A percentile compares a stretch with the other conserved stretches of the same genome.
Evolutionary conservation across 2,329 filamentous ascomycete genomes (phyloP).

Genomic region (Fusarium staphyleae): DNA sequence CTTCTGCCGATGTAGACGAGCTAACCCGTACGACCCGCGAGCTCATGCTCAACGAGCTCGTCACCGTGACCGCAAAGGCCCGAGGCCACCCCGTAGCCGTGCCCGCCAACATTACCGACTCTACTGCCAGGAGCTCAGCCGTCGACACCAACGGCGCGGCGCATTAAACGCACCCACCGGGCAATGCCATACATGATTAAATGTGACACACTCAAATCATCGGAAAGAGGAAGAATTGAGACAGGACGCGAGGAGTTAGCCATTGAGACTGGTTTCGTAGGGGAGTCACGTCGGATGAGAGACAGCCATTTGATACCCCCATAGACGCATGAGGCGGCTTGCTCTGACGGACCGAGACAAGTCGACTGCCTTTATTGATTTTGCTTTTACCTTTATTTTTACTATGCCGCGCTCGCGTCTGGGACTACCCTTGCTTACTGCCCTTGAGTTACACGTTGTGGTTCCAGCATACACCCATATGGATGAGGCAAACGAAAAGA

Average conservation of each 20-base stretch:
- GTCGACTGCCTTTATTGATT: slow-evolving; percentile 28
- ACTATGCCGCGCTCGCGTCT: slow-evolving; percentile 5
- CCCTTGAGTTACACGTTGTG: not conserved
- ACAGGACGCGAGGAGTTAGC: slow-evolving; percentile 19
- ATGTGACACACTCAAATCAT: not conserved
- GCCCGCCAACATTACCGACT: slow-evolving; percentile 35
- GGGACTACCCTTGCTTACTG: slow-evolving; percentile 1
- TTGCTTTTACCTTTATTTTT: slow-evolving; percentile 19
- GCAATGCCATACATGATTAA: not conserved
- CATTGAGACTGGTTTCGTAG: slow-evolving; percentile 26
- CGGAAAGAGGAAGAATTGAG: not conserved
- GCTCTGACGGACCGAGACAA: slow-evolving; percentile 29
- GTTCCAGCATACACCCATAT: slow-evolving; percentile 9
- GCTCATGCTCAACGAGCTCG: slow-evolving; percentile 74
- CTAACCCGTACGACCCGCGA: slow-evolving; percentile 73
- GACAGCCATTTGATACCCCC: slow-evolving; percentile 44
- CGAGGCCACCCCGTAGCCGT: slow-evolving; percentile 50
- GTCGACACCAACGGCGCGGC: slow-evolving; percentile 56
- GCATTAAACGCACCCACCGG: slow-evolving; percentile 16
- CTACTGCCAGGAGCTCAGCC: slow-evolving; percentile 43
- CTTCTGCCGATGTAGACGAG: slow-evolving; percentile 77
- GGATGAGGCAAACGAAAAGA: slow-evolving; percentile 19
- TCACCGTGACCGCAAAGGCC: slow-evolving; percentile 60
- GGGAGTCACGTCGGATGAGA: slow-evolving; percentile 38
- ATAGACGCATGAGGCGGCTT: slow-evolving; percentile 46